phyloP scores from a whole-genome alignment of 1,284 basidiomycete genomes.

The Irpex sp. region DNA sequence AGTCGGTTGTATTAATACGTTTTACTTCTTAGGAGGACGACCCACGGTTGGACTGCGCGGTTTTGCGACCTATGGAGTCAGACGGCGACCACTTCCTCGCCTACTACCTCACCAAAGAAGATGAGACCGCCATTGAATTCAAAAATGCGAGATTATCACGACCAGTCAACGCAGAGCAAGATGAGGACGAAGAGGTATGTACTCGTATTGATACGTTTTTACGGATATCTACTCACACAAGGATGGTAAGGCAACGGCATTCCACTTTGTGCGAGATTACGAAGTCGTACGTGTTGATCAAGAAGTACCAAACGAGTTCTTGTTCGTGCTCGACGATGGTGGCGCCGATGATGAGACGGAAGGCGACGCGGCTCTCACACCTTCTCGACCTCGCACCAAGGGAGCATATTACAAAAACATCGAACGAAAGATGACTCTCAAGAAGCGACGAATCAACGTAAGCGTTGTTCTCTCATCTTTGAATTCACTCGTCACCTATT shows the following conservation, averaged over 20 bases:
- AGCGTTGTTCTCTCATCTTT: too few species aligned
- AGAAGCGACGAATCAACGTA: constrained; percentile 80
- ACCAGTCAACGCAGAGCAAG: constrained; percentile 39
- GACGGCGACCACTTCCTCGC: constrained; percentile 84
- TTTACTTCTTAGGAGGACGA: constrained; percentile 51
- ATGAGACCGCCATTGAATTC: constrained; percentile 40
- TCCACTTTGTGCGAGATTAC: constrained; percentile 75
- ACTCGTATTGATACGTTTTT: background rate
- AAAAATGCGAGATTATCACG: constrained; percentile 22
- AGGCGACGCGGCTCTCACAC: constrained; percentile 28
- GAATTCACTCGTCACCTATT: too few species aligned
- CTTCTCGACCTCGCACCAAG: constrained; percentile 25
- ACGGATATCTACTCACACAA: constrained; percentile 8
- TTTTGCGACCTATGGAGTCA: constrained; percentile 81
- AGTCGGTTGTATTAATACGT: background rate
- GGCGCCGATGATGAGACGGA: constrained; percentile 28
- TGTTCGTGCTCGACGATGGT: constrained; percentile 71
- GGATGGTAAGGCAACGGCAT: constrained; percentile 29
- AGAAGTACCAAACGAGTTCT: constrained; percentile 78
- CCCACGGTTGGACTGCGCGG: constrained; percentile 76
- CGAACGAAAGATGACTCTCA: constrained; percentile 77
- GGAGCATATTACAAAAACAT: constrained; percentile 88
- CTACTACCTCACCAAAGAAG: constrained; percentile 83
- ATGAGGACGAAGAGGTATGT: constrained; percentile 37
- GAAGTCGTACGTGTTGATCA: constrained; percentile 80